Percentiles rank a stretch among this genome's conserved stretches.
Evolutionary conservation across 2,329 filamentous ascomycete species (phyloP).

Genomic region (Aspergillus sp.): DNA sequence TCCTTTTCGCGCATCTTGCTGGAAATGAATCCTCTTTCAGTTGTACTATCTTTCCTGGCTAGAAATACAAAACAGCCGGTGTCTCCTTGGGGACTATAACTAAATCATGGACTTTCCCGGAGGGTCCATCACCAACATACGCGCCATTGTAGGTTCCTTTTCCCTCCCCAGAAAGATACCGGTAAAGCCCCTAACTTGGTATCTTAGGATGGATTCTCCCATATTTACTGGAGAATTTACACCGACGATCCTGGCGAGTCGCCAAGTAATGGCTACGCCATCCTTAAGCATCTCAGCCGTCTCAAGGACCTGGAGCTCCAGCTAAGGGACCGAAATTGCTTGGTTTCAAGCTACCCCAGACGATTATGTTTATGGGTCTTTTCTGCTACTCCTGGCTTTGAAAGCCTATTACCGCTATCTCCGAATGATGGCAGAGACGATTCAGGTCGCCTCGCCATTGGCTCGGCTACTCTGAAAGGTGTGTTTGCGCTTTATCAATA

Average conservation of each 20-base stretch:
- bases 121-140: slow-evolving; percentile 45
- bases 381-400: slow-evolving; percentile 41
- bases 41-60: slow-evolving; percentile 26
- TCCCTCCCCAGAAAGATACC: background rate
- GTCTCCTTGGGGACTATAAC: slow-evolving; percentile 26
- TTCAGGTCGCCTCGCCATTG: slow-evolving; percentile 33
- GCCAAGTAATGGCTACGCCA: slow-evolving; percentile 40
- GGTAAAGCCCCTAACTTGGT: slow-evolving; percentile 23
- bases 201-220: slow-evolving; percentile 44
- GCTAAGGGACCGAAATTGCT: slow-evolving; percentile 38
- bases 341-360: slow-evolving; percentile 41
- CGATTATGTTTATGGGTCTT: slow-evolving; percentile 45
- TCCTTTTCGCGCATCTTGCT: slow-evolving; percentile 16
- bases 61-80: slow-evolving; percentile 30
- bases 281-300: slow-evolving; percentile 41
- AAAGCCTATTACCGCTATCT: slow-evolving; percentile 33
- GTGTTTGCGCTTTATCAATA: background rate
- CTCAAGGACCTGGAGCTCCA: slow-evolving; percentile 42
- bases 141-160: slow-evolving; percentile 41
- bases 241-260: slow-evolving; percentile 39
- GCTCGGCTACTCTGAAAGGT: slow-evolving; percentile 38
- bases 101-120: slow-evolving; percentile 48
- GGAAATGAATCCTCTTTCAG: slow-evolving; percentile 39
- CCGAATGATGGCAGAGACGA: slow-evolving; percentile 27
- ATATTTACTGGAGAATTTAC: slow-evolving; percentile 47